Conservation (phyloP, 495 filamentous ascomycete genomes). For the Sphaerosporella brunnea region DNA sequence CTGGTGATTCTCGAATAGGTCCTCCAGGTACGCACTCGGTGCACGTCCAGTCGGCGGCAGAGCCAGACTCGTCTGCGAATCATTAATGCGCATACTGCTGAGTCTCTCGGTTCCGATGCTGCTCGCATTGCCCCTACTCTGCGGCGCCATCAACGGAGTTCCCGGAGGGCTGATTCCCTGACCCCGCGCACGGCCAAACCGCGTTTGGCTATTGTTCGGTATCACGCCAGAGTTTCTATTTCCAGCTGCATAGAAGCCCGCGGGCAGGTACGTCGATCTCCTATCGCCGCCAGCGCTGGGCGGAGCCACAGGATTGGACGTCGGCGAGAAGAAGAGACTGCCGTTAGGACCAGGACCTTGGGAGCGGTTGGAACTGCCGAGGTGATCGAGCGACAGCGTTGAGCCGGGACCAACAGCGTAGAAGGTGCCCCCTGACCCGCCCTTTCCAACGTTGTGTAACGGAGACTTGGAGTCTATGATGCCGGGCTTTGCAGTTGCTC, state of each 20-base stretch:
- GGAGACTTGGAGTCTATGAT: constrained; percentile 7
- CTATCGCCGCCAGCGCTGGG: constrained; percentile 27
- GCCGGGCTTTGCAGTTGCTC: constrained; percentile 42
- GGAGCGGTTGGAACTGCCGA: constrained; percentile 29
- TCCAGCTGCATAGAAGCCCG: constrained; percentile 75
- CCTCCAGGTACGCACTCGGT: constrained; percentile 83
- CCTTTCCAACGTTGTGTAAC: constrained; percentile 17
- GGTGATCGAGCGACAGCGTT: constrained; percentile 33
- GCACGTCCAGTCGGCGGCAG: constrained; percentile 53
- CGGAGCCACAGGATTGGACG: constrained; percentile 32
- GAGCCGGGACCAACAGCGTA: constrained; percentile 30
- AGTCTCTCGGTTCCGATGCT: constrained; percentile 18
- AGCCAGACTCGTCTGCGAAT: constrained; percentile 52
- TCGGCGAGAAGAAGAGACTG: constrained; percentile 87
- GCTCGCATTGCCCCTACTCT: constrained; percentile 10
- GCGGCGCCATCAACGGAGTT: constrained; percentile 36
- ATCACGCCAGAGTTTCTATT: constrained; percentile 34
- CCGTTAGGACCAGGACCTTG: constrained; percentile 27
- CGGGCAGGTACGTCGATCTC: constrained; percentile 58
- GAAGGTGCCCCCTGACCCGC: constrained; percentile 24
- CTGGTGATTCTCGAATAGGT: constrained; percentile 55
- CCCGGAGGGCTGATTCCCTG: constrained; percentile 45
- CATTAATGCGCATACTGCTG: constrained; percentile 29
- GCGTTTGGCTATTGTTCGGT: constrained; percentile 37
- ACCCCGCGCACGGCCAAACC: constrained; percentile 32